These are phyloP conservation scores for Pythium utonaiense DNA, from an alignment of 352 stramenopile species.

Conservation along the genomic window DNA sequence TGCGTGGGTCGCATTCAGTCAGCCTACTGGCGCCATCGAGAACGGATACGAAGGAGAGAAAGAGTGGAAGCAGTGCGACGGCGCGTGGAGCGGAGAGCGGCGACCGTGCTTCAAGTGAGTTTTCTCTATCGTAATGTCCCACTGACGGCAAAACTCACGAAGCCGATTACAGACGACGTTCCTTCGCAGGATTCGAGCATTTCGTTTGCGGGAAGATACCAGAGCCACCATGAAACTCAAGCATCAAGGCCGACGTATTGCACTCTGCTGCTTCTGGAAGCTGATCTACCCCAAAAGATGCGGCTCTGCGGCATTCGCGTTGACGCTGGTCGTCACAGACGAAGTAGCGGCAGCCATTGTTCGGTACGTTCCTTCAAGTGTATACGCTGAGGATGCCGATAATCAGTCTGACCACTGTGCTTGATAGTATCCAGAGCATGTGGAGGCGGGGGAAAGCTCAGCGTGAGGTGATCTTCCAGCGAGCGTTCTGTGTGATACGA, in stretches of 20 bases:
- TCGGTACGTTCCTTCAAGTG: background rate
- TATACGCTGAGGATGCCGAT: no score
- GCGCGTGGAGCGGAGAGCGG: slow-evolving; percentile 7
- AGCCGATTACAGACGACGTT: slow-evolving; percentile 11
- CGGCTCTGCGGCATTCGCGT: slow-evolving; percentile 22
- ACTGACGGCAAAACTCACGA: background rate
- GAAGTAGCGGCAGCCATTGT: background rate
- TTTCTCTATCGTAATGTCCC: background rate
- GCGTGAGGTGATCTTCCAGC: background rate
- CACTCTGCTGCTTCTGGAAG: slow-evolving; percentile 39
- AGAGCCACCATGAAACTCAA: slow-evolving; percentile 9
- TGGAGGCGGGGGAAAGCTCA: slow-evolving; percentile 12
- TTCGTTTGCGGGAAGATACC: background rate
- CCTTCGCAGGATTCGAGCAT: background rate
- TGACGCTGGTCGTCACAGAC: slow-evolving; percentile 7
- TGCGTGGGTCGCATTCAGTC: slow-evolving; percentile 8
- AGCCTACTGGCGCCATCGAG: slow-evolving; percentile 1
- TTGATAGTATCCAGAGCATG: slow-evolving; percentile 26
- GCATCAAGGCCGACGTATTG: slow-evolving; percentile 26
- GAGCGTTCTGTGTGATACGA: slow-evolving; percentile 6
- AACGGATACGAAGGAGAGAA: background rate
- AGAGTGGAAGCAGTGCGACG: background rate
- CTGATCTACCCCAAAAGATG: slow-evolving; percentile 30
- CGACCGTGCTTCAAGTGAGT: slow-evolving; percentile 16
- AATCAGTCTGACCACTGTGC: no score